Percentiles rank a stretch among this genome's conserved stretches.
Conservation (phyloP, 345 rosid genomes). For the Orychophragmus violaceus region DNA sequence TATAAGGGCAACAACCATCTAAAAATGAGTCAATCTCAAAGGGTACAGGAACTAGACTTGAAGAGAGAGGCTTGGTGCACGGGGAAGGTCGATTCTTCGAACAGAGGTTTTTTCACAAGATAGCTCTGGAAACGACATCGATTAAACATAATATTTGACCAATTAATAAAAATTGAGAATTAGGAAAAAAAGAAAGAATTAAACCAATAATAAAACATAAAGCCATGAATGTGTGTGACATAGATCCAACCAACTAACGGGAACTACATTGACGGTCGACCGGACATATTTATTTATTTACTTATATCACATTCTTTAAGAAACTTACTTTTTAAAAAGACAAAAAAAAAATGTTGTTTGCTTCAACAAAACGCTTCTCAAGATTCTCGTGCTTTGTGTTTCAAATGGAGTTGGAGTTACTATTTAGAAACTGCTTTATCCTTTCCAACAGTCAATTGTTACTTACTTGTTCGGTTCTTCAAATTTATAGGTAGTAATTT, state of each 20-base stretch:
- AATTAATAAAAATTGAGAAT: not conserved
- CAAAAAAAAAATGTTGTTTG: not conserved
- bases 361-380: constrained; percentile 32
- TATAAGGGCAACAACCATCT: too few relatives aligned
- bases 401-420: constrained; percentile 14
- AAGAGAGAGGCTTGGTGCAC: too few relatives aligned
- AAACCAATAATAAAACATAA: not conserved
- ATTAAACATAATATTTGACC: not conserved
- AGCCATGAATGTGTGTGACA: constrained; percentile 3
- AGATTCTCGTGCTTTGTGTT: constrained; percentile 32
- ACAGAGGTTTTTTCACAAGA: too few relatives aligned
- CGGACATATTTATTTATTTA: constrained; percentile 2
- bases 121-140: too few relatives aligned
- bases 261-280: constrained; percentile 16
- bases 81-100: too few relatives aligned
- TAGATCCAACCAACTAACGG: constrained; percentile 13
- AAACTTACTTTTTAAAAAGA: not conserved
- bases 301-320: not conserved
- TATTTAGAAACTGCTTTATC: not conserved
- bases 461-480: not conserved
- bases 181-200: not conserved
- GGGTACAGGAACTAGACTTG: too few relatives aligned
- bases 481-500: not conserved
- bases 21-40: too few relatives aligned
- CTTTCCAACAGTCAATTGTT: not conserved